Evolutionary conservation across 2,329 filamentous ascomycete species (phyloP).

Genomic region (Diaporthe humulicola): DNA sequence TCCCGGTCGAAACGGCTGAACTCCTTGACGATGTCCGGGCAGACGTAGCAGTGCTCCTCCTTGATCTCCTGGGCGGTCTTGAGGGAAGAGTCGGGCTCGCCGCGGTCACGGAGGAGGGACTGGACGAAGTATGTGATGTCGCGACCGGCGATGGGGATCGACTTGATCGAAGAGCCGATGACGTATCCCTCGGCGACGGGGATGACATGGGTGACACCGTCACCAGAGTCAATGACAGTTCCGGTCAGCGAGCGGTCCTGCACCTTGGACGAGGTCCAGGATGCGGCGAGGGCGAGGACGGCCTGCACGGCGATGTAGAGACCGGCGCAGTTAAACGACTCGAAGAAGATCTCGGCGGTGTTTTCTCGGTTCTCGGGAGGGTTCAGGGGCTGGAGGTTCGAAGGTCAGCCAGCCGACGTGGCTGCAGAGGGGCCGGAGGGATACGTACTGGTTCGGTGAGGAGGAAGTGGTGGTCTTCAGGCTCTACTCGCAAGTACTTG

Average conservation of each 20-base stretch:
- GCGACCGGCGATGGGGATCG: conserved; percentile 95
- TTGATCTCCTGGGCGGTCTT: conserved; percentile 99
- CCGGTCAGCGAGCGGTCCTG: conserved; percentile 95
- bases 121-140: conserved; percentile 99
- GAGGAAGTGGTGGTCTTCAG: conserved; percentile 98
- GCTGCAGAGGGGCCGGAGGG: not conserved
- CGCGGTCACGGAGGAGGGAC: conserved; percentile 92
- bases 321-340: conserved; percentile 99
- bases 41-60: conserved; percentile 98
- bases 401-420: conserved; percentile 13
- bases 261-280: conserved; percentile 98
- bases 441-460: conserved; percentile 92
- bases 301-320: conserved; percentile 99
- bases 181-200: conserved; percentile 99
- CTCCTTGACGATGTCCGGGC: conserved; percentile 98
- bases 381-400: conserved; percentile 81
- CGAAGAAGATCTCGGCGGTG: conserved; percentile 99
- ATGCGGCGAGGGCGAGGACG: conserved; percentile 94
- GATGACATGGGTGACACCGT: conserved; percentile 99
- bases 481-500: conserved; percentile 98
- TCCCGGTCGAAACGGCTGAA: conserved; percentile 95
- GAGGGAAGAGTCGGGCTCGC: conserved; percentile 94
- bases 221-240: conserved; percentile 98
- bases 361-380: conserved; percentile 99
- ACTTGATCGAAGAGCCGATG: conserved; percentile 99